Conservation (phyloP, 768 basidiomycete species). For the Boletus subparvulus region DNA sequence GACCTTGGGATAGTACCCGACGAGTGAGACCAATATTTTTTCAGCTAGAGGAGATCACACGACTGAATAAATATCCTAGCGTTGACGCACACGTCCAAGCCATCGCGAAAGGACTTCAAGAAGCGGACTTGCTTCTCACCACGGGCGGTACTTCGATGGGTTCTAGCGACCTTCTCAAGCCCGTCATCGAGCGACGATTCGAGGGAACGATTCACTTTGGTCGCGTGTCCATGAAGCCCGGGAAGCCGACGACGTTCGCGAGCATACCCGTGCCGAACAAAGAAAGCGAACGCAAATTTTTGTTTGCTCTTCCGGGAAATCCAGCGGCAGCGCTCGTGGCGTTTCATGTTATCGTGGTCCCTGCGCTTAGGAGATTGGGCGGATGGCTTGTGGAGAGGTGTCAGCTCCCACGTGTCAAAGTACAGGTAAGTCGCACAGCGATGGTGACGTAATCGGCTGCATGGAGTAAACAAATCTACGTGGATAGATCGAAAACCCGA, state of each 20-base stretch:
- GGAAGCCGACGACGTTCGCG: slow-evolving; percentile 91
- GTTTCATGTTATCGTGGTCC: slow-evolving; percentile 82
- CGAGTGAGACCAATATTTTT: slow-evolving; percentile 43
- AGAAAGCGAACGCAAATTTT: slow-evolving; percentile 46
- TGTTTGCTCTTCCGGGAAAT: slow-evolving; percentile 88
- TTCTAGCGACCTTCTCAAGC: slow-evolving; percentile 81
- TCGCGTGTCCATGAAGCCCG: slow-evolving; percentile 77
- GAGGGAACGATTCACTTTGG: slow-evolving; percentile 82
- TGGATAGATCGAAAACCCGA: slow-evolving; percentile 52
- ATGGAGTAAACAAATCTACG: not conserved
- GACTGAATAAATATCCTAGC: slow-evolving; percentile 33
- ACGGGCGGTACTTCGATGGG: slow-evolving; percentile 96
- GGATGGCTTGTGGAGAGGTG: slow-evolving; percentile 58
- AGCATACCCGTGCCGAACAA: slow-evolving; percentile 52
- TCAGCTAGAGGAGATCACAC: not conserved
- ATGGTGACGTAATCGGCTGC: not conserved
- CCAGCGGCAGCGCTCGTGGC: slow-evolving; percentile 86
- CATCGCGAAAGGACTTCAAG: slow-evolving; percentile 54
- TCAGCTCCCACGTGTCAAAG: slow-evolving; percentile 60
- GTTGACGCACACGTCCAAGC: slow-evolving; percentile 56
- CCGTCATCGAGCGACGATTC: slow-evolving; percentile 79
- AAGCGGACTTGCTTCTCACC: slow-evolving; percentile 74
- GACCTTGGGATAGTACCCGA: slow-evolving; percentile 83
- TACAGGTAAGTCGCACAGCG: slow-evolving; percentile 48
- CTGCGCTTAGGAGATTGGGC: slow-evolving; percentile 69